Conservation (phyloP, 768 basidiomycete species). For the Boletus tylopilopsis region DNA sequence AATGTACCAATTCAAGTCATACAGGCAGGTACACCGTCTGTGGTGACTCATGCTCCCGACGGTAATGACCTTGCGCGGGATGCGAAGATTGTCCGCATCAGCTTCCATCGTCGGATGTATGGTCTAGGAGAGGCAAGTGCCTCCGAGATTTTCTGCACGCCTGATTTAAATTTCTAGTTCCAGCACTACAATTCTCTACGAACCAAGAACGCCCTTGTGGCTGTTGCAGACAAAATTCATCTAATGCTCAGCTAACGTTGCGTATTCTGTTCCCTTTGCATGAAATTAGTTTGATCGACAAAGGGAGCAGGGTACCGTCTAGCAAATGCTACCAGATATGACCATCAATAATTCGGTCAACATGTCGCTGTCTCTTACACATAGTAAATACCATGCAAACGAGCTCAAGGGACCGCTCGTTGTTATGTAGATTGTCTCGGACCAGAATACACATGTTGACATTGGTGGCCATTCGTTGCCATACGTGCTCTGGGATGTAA, state of each 20-base stretch:
- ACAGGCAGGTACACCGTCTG: conserved; percentile 73
- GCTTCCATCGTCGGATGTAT: conserved; percentile 93
- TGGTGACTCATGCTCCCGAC: conserved; percentile 77
- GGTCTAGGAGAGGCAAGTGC: conserved; percentile 87
- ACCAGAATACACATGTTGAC: no score
- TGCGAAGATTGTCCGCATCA: conserved; percentile 59
- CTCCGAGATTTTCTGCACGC: background rate
- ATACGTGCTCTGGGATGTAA: background rate
- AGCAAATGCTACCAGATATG: background rate
- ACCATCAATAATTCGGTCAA: background rate
- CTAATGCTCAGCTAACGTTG: conserved; percentile 25
- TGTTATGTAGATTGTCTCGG: no score
- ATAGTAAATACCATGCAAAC: conserved; percentile 10
- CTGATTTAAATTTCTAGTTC: conserved; percentile 4
- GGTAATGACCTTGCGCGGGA: conserved; percentile 30
- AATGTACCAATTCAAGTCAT: conserved; percentile 87
- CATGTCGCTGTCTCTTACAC: no score
- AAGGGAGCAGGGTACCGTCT: background rate
- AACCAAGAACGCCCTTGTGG: conserved; percentile 39
- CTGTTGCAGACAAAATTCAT: conserved; percentile 31
- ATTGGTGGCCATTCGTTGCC: no score
- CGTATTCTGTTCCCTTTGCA: no score
- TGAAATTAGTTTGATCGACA: no score
- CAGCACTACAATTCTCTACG: conserved; percentile 90
- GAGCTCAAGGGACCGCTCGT: background rate